Conservation (phyloP, 2,329 filamentous ascomycete genomes). For the Sporothrix pseudoabietina region DNA sequence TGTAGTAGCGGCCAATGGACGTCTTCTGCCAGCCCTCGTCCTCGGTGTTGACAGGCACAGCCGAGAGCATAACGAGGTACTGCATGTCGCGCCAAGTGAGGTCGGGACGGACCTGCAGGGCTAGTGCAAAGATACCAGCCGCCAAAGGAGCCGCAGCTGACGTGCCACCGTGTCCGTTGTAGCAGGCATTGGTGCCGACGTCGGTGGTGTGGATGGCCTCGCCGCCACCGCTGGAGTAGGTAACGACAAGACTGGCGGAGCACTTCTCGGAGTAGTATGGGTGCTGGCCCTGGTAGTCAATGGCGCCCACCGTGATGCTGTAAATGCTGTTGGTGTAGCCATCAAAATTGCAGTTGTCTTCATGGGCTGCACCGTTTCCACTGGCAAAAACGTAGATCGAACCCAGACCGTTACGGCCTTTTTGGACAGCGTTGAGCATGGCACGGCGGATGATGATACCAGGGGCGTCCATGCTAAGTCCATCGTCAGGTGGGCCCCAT, state of each 20-base stretch:
- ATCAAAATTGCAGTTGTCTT: slow-evolving; percentile 99
- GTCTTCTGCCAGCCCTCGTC: slow-evolving; percentile 79
- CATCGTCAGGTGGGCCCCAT: slow-evolving; percentile 95
- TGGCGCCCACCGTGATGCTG: slow-evolving; percentile 92
- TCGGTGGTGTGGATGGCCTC: slow-evolving; percentile 93
- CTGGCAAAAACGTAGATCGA: slow-evolving; percentile 97
- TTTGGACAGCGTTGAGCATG: slow-evolving; percentile 89
- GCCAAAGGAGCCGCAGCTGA: slow-evolving; percentile 93
- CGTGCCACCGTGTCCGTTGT: slow-evolving; percentile 83
- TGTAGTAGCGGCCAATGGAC: slow-evolving; percentile 79
- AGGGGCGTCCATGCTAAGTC: slow-evolving; percentile 89
- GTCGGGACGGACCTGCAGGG: slow-evolving; percentile 80
- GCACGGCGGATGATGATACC: slow-evolving; percentile 84
- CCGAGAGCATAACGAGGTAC: slow-evolving; percentile 83
- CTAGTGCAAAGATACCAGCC: slow-evolving; percentile 87
- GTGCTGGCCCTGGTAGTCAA: slow-evolving; percentile 83
- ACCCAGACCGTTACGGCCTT: slow-evolving; percentile 79
- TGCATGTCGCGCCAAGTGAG: slow-evolving; percentile 93
- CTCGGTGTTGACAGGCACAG: slow-evolving; percentile 75
- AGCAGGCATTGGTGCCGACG: slow-evolving; percentile 80
- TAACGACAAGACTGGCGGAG: slow-evolving; percentile 92
- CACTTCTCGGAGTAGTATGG: slow-evolving; percentile 97
- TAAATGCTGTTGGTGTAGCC: slow-evolving; percentile 99
- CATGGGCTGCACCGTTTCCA: slow-evolving; percentile 82
- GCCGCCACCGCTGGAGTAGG: slow-evolving; percentile 87